Conservation (phyloP, 768 basidiomycete species). For the Leucosporidium yakuticum region DNA sequence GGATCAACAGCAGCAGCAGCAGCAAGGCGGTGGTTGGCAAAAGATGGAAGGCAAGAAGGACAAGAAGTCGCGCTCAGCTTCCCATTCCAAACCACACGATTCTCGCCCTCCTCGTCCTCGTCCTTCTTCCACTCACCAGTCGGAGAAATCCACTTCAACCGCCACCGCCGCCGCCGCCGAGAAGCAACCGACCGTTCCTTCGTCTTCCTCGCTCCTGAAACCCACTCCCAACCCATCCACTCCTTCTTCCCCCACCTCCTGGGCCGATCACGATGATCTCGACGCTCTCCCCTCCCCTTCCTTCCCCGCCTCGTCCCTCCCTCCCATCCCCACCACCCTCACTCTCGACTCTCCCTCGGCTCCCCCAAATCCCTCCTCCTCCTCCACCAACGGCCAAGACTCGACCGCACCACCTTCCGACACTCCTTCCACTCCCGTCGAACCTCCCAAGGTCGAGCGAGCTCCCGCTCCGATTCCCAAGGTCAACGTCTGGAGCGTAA, state of each 20-base stretch:
- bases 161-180: too few relatives aligned
- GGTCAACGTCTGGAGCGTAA: slow-evolving; percentile 32
- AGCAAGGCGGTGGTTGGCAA: too few relatives aligned
- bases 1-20: too few relatives aligned
- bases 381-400: neutral
- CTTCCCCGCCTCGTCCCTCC: neutral
- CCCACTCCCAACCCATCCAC: too few relatives aligned
- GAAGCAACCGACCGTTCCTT: too few relatives aligned
- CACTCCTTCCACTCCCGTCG: neutral
- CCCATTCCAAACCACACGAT: too few relatives aligned
- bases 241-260: neutral
- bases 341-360: neutral
- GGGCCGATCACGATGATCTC: neutral
- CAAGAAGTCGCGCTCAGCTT: neutral
- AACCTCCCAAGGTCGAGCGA: slow-evolving; percentile 1
- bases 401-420: neutral
- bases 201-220: too few relatives aligned
- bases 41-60: neutral
- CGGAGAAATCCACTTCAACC: too few relatives aligned
- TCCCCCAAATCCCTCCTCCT: neutral
- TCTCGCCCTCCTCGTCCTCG: too few relatives aligned
- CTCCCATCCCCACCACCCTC: neutral
- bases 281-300: slow-evolving; percentile 2
- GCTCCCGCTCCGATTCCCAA: slow-evolving; percentile 19
- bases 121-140: too few relatives aligned